phyloP scores from a whole-genome alignment of 2,329 filamentous ascomycete species.

The Penicillium sp. region DNA sequence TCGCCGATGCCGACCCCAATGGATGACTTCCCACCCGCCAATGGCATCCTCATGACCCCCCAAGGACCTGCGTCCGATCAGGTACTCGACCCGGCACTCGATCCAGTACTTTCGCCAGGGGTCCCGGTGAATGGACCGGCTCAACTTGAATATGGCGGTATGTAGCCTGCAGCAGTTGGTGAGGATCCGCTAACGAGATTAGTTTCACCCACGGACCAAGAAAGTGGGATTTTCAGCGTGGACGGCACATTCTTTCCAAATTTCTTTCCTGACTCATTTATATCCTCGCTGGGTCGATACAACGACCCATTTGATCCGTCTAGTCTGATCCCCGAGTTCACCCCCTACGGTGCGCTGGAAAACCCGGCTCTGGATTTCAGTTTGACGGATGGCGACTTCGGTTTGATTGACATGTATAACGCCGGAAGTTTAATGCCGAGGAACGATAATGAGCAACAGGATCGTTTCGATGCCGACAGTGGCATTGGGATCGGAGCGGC shows the following conservation, averaged over 20 bases:
- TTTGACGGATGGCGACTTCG: conserved; percentile 30
- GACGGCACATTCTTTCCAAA: conserved; percentile 32
- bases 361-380: conserved; percentile 25
- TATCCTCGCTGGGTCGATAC: conserved; percentile 25
- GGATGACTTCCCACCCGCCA: conserved; percentile 7
- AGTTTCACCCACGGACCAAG: conserved; percentile 27
- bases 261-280: conserved; percentile 30
- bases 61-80: conserved; percentile 6
- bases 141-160: conserved; percentile 18
- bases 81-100: background rate
- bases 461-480: conserved; percentile 24
- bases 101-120: conserved; percentile 14
- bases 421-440: conserved; percentile 15
- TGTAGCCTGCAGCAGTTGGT: background rate
- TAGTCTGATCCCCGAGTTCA: conserved; percentile 21
- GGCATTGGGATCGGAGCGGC: conserved; percentile 30
- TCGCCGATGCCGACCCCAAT: conserved; percentile 17
- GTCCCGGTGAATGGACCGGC: conserved; percentile 8
- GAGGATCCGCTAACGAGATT: background rate
- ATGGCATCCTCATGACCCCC: conserved; percentile 7
- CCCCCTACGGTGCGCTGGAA: conserved; percentile 22
- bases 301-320: conserved; percentile 25
- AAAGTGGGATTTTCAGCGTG: conserved; percentile 30
- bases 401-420: conserved; percentile 30
- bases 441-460: conserved; percentile 7